Evolutionary conservation across 2,329 filamentous ascomycete species (phyloP).

Genomic region (Aureobasidium sp.): DNA sequence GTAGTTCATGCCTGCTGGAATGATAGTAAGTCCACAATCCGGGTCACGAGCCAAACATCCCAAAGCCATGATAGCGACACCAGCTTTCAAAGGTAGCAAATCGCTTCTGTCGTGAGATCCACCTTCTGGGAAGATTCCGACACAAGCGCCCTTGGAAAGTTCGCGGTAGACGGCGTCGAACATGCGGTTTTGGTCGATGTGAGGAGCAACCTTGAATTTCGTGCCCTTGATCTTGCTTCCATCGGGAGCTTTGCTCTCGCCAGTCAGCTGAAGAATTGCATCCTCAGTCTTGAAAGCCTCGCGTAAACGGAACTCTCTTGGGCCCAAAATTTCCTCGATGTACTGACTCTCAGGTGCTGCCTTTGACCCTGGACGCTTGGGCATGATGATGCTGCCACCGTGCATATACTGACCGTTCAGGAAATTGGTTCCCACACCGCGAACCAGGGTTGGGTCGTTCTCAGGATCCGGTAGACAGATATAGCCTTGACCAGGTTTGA

Average conservation of each 20-base stretch:
- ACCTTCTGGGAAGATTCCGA: constrained; percentile 94
- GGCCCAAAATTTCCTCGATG: constrained; percentile 72
- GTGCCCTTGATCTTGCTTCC: constrained; percentile 62
- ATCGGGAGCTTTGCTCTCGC: constrained; percentile 54
- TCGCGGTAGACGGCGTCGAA: constrained; percentile 91
- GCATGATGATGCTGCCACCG: constrained; percentile 79
- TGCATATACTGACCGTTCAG: constrained; percentile 58
- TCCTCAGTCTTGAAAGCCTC: constrained; percentile 73
- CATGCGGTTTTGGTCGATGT: constrained; percentile 87
- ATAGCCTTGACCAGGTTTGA: constrained; percentile 67
- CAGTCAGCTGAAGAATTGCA: constrained; percentile 72
- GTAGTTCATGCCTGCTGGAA: constrained; percentile 98
- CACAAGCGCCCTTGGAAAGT: constrained; percentile 72
- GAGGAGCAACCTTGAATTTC: constrained; percentile 79
- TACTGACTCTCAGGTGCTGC: constrained; percentile 73
- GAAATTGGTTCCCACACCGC: constrained; percentile 76
- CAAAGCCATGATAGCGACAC: constrained; percentile 95
- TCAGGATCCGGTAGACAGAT: constrained; percentile 86
- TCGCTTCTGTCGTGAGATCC: constrained; percentile 92
- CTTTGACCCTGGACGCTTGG: constrained; percentile 55
- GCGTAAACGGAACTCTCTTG: constrained; percentile 77
- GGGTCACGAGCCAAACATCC: constrained; percentile 79
- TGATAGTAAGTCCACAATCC: constrained; percentile 82
- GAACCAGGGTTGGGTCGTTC: constrained; percentile 72
- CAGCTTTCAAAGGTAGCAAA: constrained; percentile 88